Percentiles rank a stretch among this genome's conserved stretches.
Evolutionary conservation across 345 rosid species (phyloP).

Genomic region (Psidium friedrichsthalianum): DNA sequence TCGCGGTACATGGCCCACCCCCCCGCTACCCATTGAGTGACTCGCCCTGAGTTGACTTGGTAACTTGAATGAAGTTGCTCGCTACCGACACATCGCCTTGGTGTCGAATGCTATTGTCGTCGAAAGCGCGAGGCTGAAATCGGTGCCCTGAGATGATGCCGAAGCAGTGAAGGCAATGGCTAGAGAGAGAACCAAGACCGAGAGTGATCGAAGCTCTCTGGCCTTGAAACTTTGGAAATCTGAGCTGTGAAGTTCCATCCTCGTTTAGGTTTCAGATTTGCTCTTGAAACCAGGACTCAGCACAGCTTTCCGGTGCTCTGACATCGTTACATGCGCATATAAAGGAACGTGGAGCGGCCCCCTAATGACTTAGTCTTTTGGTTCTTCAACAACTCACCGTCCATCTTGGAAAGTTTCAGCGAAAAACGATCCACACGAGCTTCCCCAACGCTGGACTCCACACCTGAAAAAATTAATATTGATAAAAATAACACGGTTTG

Average conservation of each 20-base stretch:
- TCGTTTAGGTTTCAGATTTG: neutral
- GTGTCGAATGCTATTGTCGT: no score
- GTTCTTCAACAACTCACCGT: neutral
- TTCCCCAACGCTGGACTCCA: neutral
- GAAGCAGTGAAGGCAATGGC: neutral
- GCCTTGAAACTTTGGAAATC: neutral
- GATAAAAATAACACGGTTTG: no score
- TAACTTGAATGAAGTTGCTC: no score
- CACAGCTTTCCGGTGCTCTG: no score
- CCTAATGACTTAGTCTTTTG: neutral
- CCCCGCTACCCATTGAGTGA: no score
- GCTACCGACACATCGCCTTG: no score
- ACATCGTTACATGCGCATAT: neutral
- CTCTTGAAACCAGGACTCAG: no score
- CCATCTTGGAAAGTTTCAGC: neutral
- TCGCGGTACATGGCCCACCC: no score
- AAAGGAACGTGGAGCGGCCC: neutral
- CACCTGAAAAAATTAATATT: neutral
- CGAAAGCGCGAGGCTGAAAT: neutral
- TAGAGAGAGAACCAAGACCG: neutral
- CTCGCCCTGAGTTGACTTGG: no score
- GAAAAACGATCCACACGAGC: neutral
- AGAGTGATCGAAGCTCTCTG: neutral
- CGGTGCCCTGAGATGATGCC: neutral
- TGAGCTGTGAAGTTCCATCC: neutral